Evolutionary conservation across 129 eudicot species (phyloP).

Genomic region (Escallonia herrerae): DNA sequence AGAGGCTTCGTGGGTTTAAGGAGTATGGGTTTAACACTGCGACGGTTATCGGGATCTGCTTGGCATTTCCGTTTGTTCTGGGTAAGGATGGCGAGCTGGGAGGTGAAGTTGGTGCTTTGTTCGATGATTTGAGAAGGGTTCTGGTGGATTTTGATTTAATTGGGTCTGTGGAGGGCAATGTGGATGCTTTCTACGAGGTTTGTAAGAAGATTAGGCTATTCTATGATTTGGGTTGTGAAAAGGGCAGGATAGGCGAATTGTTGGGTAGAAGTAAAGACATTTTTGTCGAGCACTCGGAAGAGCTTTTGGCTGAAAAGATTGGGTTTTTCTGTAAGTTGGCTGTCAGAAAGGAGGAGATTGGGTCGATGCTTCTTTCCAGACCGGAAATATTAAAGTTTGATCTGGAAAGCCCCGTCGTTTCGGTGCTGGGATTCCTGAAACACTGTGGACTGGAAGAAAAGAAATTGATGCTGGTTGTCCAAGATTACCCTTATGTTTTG

Average conservation of each 20-base stretch:
- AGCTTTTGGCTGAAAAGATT: slow-evolving; percentile 34
- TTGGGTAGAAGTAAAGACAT: slow-evolving; percentile 40
- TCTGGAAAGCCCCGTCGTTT: slow-evolving; percentile 30
- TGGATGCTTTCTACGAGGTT: slow-evolving; percentile 50
- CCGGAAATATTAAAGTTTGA: slow-evolving; percentile 33
- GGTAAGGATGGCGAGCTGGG: slow-evolving; percentile 9
- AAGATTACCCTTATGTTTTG: slow-evolving; percentile 48
- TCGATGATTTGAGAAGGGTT: slow-evolving; percentile 47
- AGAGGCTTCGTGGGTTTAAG: slow-evolving; percentile 29
- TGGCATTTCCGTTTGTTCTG: slow-evolving; percentile 54
- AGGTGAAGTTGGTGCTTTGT: slow-evolving; percentile 23
- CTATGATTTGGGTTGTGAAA: slow-evolving; percentile 47
- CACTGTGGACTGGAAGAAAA: slow-evolving; percentile 42
- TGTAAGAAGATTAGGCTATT: slow-evolving; percentile 62
- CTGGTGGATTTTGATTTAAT: slow-evolving; percentile 43
- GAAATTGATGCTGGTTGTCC: slow-evolving; percentile 14
- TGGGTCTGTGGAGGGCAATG: slow-evolving; percentile 38
- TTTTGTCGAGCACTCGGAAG: slow-evolving; percentile 46
- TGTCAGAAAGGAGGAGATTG: slow-evolving; percentile 39
- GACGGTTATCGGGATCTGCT: slow-evolving; percentile 44
- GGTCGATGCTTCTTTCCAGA: slow-evolving; percentile 39
- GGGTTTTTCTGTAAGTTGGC: slow-evolving; percentile 47
- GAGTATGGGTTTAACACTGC: slow-evolving; percentile 40
- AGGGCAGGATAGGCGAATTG: slow-evolving; percentile 38
- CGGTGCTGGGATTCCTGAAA: slow-evolving; percentile 42